A percentile compares a stretch with the other conserved stretches of the same genome.
Evolutionary conservation across 495 filamentous ascomycete genomes (phyloP).

Genomic region (Penicillium salamii): DNA sequence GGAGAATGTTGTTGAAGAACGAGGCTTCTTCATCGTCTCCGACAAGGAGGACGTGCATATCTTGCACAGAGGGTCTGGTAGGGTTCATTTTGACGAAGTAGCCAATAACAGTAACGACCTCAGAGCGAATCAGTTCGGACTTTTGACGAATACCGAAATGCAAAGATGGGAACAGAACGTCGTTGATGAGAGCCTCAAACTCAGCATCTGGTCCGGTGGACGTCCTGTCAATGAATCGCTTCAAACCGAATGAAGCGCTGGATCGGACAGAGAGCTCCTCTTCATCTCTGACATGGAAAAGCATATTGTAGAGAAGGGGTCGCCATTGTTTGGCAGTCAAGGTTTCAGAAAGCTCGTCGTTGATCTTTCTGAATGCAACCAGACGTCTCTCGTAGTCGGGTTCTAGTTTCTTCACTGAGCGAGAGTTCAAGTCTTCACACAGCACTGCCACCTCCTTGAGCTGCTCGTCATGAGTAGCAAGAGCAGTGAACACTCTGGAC

Average conservation of each 20-base stretch:
- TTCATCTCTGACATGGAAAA: conserved; percentile 80
- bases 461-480: conserved; percentile 59
- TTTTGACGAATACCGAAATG: conserved; percentile 68
- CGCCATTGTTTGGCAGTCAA: conserved; percentile 80
- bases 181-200: conserved; percentile 53
- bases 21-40: conserved; percentile 82
- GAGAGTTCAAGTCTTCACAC: conserved; percentile 79
- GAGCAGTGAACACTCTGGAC: conserved; percentile 65
- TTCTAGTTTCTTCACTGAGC: conserved; percentile 61
- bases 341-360: conserved; percentile 45
- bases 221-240: conserved; percentile 70
- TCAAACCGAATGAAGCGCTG: conserved; percentile 77
- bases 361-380: conserved; percentile 72
- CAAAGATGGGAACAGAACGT: conserved; percentile 70
- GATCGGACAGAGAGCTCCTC: conserved; percentile 85
- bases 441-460: conserved; percentile 64
- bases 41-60: conserved; percentile 71
- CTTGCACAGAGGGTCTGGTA: conserved; percentile 63
- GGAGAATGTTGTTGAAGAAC: conserved; percentile 89
- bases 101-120: conserved; percentile 75
- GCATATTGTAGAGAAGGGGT: conserved; percentile 85
- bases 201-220: conserved; percentile 30
- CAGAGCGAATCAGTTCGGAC: conserved; percentile 80
- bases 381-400: conserved; percentile 83
- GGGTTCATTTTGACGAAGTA: conserved; percentile 71